Evolutionary conservation across 192 early-diverging fungal genomes (phyloP).

Genomic region (Ramicandelaber brevisporus): DNA sequence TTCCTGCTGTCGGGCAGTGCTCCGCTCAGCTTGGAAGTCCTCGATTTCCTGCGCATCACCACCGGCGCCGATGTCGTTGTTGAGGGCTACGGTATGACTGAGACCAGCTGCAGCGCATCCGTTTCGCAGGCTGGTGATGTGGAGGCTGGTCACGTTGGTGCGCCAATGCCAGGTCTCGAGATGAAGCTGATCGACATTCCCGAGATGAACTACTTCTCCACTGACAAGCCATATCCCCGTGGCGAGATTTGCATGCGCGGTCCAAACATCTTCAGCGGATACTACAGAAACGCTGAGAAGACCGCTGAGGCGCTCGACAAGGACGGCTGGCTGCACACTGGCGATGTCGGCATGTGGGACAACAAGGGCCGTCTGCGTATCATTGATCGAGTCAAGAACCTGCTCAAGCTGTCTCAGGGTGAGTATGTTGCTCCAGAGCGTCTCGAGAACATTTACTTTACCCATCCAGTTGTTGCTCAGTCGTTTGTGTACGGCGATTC

Average conservation of each 20-base stretch:
- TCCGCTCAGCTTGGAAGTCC: conserved; percentile 61
- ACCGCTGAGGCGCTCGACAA: conserved; percentile 42
- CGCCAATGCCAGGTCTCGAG: conserved; percentile 38
- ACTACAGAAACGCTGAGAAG: conserved; percentile 50
- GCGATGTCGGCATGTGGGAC: conserved; percentile 58
- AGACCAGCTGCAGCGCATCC: conserved; percentile 39
- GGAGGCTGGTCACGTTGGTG: conserved; percentile 39
- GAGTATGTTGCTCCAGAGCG: conserved; percentile 70
- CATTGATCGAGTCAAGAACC: conserved; percentile 65
- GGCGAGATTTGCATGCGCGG: conserved; percentile 73
- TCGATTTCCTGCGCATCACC: conserved; percentile 59
- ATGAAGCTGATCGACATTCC: conserved; percentile 58
- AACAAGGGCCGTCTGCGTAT: conserved; percentile 34
- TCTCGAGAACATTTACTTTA: conserved; percentile 38
- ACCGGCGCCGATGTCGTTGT: too few relatives aligned
- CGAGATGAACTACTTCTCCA: conserved; percentile 40
- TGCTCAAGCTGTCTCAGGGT: conserved; percentile 55
- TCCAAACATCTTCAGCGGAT: conserved; percentile 41
- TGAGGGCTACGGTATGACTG: conserved; percentile 71
- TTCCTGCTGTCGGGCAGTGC: conserved; percentile 70
- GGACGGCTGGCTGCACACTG: conserved; percentile 64
- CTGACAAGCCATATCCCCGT: conserved; percentile 21
- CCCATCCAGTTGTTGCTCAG: conserved; percentile 33
- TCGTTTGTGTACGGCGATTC: conserved; percentile 57
- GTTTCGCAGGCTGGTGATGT: conserved; percentile 26